Evolutionary conservation across 768 basidiomycete species (phyloP).

Genomic region (Artomyces pyxidatus): DNA sequence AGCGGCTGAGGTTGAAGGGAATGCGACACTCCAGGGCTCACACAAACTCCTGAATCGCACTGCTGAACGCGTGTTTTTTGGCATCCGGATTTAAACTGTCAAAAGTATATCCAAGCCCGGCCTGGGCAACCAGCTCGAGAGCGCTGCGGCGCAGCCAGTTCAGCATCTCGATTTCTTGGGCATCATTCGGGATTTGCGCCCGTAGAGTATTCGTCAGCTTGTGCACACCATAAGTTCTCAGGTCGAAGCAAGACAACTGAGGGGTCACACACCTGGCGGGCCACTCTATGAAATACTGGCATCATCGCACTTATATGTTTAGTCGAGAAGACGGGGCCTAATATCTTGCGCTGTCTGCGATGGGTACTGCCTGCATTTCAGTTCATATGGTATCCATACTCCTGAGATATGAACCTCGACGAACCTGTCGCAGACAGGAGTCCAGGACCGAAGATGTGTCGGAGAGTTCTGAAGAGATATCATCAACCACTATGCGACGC

Average conservation of each 20-base stretch:
- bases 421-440: too few species aligned
- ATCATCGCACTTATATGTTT: conserved; percentile 3
- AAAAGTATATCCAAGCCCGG: background rate
- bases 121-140: background rate
- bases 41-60: background rate
- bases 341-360: conserved; percentile 2
- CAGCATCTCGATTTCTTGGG: background rate
- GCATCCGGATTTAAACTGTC: background rate
- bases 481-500: too few species aligned
- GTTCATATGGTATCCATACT: too few species aligned
- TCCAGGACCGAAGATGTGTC: too few species aligned
- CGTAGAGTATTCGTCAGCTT: too few species aligned
- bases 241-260: too few species aligned
- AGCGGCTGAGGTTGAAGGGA: background rate
- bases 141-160: background rate
- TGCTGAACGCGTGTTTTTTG: background rate
- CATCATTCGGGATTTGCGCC: background rate
- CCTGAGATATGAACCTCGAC: too few species aligned
- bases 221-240: too few species aligned
- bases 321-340: conserved; percentile 4
- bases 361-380: background rate
- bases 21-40: background rate
- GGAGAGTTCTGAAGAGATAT: too few species aligned
- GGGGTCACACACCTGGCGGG: background rate
- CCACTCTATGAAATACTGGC: conserved; percentile 1